phyloP scores from a whole-genome alignment of 2,329 filamentous ascomycete genomes.

The Talaromyces sp. region DNA sequence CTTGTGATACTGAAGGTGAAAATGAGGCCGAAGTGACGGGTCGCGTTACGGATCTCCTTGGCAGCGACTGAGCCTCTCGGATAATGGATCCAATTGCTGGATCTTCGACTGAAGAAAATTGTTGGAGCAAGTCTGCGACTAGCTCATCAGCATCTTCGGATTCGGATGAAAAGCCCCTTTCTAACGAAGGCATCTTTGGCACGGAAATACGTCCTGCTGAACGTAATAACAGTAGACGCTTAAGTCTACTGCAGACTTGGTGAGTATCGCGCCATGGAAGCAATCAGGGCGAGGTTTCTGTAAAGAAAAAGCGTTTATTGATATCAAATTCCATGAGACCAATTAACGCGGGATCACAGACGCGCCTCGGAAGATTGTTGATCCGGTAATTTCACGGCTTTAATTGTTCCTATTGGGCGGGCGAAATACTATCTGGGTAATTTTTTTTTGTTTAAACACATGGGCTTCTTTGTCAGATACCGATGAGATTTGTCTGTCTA shows the following conservation, averaged over 20 bases:
- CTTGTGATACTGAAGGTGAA: neutral
- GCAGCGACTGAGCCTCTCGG: neutral
- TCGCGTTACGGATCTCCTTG: neutral
- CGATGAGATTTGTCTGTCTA: neutral
- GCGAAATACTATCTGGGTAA: neutral
- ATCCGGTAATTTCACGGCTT: neutral
- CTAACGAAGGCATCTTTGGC: conserved; percentile 5
- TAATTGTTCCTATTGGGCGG: neutral
- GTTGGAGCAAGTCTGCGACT: conserved; percentile 23
- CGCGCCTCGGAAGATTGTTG: conserved; percentile 9
- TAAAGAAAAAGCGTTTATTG: neutral
- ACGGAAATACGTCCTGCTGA: neutral
- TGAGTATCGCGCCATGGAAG: neutral
- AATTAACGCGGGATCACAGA: conserved; percentile 2
- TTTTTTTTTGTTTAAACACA: neutral
- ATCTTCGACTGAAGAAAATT: conserved; percentile 16
- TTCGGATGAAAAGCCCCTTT: conserved; percentile 16
- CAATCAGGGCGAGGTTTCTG: neutral
- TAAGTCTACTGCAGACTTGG: too few relatives aligned
- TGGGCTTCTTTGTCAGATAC: neutral
- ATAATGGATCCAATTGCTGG: neutral
- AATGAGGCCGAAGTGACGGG: neutral
- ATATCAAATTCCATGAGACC: neutral
- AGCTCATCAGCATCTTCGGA: conserved; percentile 23
- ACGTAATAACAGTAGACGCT: neutral